Conservation (phyloP, 2,329 filamentous ascomycete genomes). For the Xylariales sp. region DNA sequence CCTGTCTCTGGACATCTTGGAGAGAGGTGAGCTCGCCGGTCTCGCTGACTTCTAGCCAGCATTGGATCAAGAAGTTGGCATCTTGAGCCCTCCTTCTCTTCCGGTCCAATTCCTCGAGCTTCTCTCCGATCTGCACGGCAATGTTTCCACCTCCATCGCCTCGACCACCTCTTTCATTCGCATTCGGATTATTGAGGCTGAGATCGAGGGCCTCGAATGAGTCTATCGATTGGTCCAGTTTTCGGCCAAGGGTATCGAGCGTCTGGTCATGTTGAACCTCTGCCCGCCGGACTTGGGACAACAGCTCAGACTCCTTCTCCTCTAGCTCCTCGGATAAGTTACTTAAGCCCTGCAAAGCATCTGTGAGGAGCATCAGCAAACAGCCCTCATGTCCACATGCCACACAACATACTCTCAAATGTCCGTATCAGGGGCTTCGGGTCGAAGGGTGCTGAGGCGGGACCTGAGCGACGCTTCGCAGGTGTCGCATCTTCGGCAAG, state of each 20-base stretch:
- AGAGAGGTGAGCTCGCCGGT: constrained; percentile 80
- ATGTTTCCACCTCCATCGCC: constrained; percentile 70
- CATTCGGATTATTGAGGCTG: constrained; percentile 62
- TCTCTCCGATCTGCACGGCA: constrained; percentile 91
- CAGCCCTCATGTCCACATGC: not conserved
- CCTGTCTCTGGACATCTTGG: constrained; percentile 81
- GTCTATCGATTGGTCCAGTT: constrained; percentile 86
- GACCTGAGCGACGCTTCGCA: constrained; percentile 72
- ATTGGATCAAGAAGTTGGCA: constrained; percentile 91
- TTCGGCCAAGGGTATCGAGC: constrained; percentile 77
- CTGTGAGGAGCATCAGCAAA: constrained; percentile 28
- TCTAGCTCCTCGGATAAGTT: constrained; percentile 78
- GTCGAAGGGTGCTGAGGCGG: constrained; percentile 67
- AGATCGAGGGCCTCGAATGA: constrained; percentile 88
- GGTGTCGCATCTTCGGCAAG: constrained; percentile 81
- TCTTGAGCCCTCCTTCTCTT: constrained; percentile 87
- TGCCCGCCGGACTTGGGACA: constrained; percentile 83
- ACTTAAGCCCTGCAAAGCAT: constrained; percentile 63
- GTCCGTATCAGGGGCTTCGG: constrained; percentile 94
- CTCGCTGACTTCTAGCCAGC: constrained; percentile 93
- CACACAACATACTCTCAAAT: constrained; percentile 64
- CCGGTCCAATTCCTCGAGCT: constrained; percentile 87
- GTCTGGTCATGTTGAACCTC: constrained; percentile 91
- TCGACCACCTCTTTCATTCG: constrained; percentile 40
- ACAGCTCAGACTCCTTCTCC: constrained; percentile 82